Percentiles rank a stretch among this genome's conserved stretches.
Conservation (phyloP, 345 rosid species). For the Gossypium thurberi region DNA sequence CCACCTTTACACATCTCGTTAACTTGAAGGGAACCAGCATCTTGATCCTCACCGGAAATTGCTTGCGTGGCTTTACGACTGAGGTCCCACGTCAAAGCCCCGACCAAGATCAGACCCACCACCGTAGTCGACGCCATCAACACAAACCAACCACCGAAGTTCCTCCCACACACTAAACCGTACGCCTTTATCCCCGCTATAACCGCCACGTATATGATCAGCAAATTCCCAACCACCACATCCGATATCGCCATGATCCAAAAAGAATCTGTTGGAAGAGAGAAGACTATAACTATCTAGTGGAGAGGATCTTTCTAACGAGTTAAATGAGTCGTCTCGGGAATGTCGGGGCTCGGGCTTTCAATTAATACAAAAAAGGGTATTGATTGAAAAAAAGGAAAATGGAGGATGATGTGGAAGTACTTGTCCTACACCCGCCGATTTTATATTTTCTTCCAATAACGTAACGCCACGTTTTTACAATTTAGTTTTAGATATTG, state of each 20-base stretch:
- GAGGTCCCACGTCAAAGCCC: conserved; percentile 83
- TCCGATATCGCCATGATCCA: conserved; percentile 69
- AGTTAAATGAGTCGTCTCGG: conserved; percentile 6
- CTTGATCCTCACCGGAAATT: conserved; percentile 50
- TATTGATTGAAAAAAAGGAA: background rate
- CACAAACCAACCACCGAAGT: conserved; percentile 64
- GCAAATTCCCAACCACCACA: conserved; percentile 70
- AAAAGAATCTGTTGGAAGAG: background rate
- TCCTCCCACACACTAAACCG: conserved; percentile 53
- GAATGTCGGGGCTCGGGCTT: conserved; percentile 18
- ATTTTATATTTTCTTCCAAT: conserved; percentile 11
- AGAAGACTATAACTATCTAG: background rate
- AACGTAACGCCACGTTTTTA: conserved; percentile 7
- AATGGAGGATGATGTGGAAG: conserved; percentile 8
- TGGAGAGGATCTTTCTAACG: background rate
- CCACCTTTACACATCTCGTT: conserved; percentile 85
- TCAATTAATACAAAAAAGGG: background rate
- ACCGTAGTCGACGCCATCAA: conserved; percentile 55
- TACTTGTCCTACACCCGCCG: conserved; percentile 8
- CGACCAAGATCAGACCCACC: conserved; percentile 57
- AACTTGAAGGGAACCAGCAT: conserved; percentile 23
- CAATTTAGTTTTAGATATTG: background rate
- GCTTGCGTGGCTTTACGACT: conserved; percentile 68
- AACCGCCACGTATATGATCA: conserved; percentile 76
- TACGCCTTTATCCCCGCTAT: conserved; percentile 65